A percentile compares a stretch with the other conserved stretches of the same genome.
Evolutionary conservation across 108 stramenopile species (phyloP).

Genomic region (Craspedostauros australis): DNA sequence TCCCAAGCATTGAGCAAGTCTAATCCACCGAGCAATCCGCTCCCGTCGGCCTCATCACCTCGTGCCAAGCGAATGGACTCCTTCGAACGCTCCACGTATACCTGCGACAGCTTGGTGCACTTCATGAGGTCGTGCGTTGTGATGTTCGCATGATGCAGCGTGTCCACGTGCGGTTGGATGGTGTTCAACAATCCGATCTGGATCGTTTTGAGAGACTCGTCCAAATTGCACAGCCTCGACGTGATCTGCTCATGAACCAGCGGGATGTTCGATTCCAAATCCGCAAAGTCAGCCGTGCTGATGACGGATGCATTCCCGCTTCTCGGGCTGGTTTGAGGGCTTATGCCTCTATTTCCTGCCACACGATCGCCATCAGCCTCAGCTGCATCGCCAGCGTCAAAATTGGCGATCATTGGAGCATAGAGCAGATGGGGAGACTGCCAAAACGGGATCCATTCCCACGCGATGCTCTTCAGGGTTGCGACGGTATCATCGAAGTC

Average conservation of each 20-base stretch:
- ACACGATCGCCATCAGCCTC: not conserved
- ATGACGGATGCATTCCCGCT: too few relatives aligned
- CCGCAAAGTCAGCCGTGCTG: too few relatives aligned
- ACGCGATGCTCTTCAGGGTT: constrained; percentile 18
- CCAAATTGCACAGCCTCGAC: constrained; percentile 25
- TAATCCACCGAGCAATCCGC: constrained; percentile 17
- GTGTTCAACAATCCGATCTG: not conserved
- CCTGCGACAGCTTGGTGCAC: too few relatives aligned
- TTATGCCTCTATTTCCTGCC: not conserved
- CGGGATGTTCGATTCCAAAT: constrained; percentile 10
- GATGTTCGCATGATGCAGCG: too few relatives aligned
- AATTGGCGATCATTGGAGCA: not conserved
- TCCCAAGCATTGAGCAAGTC: constrained; percentile 22
- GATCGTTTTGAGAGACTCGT: not conserved
- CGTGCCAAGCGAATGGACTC: not conserved
- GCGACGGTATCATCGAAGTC: constrained; percentile 13
- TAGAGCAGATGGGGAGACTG: constrained; percentile 9
- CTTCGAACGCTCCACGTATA: not conserved
- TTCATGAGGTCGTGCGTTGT: too few relatives aligned
- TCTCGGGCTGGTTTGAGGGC: not conserved
- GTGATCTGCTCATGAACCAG: constrained; percentile 34
- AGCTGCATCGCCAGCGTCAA: not conserved
- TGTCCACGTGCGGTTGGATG: too few relatives aligned
- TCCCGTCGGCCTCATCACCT: constrained; percentile 5
- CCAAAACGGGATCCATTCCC: constrained; percentile 38